These are phyloP conservation scores for Populus hybrid DNA, from an alignment of 441 rosid species.

Conservation along the genomic window DNA sequence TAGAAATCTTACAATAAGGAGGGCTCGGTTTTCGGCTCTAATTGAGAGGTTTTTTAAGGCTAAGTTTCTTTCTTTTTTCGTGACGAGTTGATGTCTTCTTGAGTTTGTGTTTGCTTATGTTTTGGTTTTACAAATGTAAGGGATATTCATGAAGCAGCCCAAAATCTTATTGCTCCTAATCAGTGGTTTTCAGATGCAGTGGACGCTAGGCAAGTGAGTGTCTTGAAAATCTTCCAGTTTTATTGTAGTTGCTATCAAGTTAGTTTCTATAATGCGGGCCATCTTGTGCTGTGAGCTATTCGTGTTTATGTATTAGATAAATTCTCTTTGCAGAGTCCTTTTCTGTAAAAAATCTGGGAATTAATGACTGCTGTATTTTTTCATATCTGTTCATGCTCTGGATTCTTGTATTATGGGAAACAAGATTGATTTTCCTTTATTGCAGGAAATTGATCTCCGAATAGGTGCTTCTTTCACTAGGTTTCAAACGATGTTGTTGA, in stretches of 20 bases:
- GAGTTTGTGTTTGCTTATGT: slow-evolving; percentile 5
- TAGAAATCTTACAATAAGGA: slow-evolving; percentile 50
- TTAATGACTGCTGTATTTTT: background rate
- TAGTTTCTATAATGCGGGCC: slow-evolving; percentile 8
- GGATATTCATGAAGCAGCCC: slow-evolving; percentile 88
- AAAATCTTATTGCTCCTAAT: slow-evolving; percentile 88
- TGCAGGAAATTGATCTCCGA: slow-evolving; percentile 94
- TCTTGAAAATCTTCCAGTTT: slow-evolving; percentile 11
- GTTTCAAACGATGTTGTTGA: slow-evolving; percentile 91
- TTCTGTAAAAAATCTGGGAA: background rate
- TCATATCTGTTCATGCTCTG: background rate
- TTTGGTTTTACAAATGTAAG: slow-evolving; percentile 38
- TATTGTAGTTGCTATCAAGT: slow-evolving; percentile 5
- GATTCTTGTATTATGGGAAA: background rate
- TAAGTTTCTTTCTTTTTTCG: background rate
- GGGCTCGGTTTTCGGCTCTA: slow-evolving; percentile 93
- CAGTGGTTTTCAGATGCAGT: slow-evolving; percentile 86
- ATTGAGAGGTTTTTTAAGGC: slow-evolving; percentile 64
- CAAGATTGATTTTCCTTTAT: background rate
- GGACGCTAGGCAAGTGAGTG: slow-evolving; percentile 95
- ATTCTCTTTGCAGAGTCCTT: background rate
- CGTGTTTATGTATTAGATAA: background rate
- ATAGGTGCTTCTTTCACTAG: slow-evolving; percentile 98
- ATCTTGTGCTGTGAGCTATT: background rate
- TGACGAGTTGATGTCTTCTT: background rate